Evolutionary conservation across 2,329 filamentous ascomycete species (phyloP), one percentile per base, ranked within the genome.

Genomic region (Colletotrichum tofieldiae): DNA sequence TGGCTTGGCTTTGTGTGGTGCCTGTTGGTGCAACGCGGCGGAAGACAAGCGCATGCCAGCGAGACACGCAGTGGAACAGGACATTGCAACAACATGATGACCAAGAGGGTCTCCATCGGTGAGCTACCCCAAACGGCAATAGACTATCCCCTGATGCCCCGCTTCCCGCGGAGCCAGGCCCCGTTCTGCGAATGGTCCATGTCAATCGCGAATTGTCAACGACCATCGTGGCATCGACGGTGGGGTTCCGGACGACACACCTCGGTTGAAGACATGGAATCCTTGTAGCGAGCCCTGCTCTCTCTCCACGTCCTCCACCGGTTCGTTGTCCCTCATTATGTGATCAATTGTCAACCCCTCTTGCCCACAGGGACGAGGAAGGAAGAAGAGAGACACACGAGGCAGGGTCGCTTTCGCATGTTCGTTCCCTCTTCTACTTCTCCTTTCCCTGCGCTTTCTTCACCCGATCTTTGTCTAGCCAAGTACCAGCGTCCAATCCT

Each of bases 241-340:
- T 69, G 69, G 69, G 63, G 69, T 64, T 23, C 37, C 16, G 20
- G 29, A 26, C 59, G 43, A 59, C 35, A 29, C 20, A 39, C 59
- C 69, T 72, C 37, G 69, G 65, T 52, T 29, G 23, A 60, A 41
- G 52, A 64, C 52, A 52, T 69, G 69, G 37, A 52, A 69, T 72
- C 69, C 65, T 45, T 26, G 69, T 37, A 20, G 47, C 9, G 23
- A n/a, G 54, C 65, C 65, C 65, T 54, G 32, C n/a, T 59, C 26
- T 32, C 63, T 61, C 56, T 67, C 64, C 56, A 67, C 64, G 29
- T 35, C 52, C 65, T 68, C 69, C 65, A 69, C 69, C 60, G 43
- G 52, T 68, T 64, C 59, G 32, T 49, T 63, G 52, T 69, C 52
- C 14, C 35, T 62, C 49, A 37, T 20, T 58, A 39, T 63, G 26